Base-by-base conservation (phyloP, 495 filamentous ascomycete genomes). In the Letharia columbiana region DNA sequence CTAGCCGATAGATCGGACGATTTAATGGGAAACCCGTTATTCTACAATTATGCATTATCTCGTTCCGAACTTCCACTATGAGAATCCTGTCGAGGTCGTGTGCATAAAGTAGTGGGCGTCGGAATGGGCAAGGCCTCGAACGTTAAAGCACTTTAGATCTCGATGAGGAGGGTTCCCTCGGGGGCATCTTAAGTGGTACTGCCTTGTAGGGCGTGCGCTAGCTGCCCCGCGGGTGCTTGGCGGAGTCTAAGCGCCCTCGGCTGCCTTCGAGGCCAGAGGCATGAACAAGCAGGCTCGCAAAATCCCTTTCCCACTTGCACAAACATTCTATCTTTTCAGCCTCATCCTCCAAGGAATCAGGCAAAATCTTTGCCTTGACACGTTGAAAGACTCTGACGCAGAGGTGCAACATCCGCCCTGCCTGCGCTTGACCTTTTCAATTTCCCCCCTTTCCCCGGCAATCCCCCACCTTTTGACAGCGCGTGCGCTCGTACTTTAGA, bases 261-360 rank as follows among this genome's bases (percentile, higher is more conserved):
- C 54, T 33, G 54, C 15, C 54, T 57, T 37, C 3, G 17, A 37
- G 33, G 52, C 52, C 28, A 33, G 33, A 28, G 23, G 23, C 23
- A 28, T 28, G 23, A 28, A 28, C 23, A 54, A 54, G 47, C 47
- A 50, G 50, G 41, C 23, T 28, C 23, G 1, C 37, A 52, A n/a
- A 6, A 37, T 54, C 44, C 57, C 62, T 59, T 47, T 44, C 40
- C 28, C 52, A 45, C 63, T 41, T 45, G 42, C 41, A 31, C 49
- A 64, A 18, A 45, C 12, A 56, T 42, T 9, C 23, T 17, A 31
- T 64, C 50, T n/a, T 65, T 61, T 61, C 64, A 66, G 64, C 64
- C 64, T 66, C 64, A 62, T 45, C 45, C 20, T 39, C 44, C 10
- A 45, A 61, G 10, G 37, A 61, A 40, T 66, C 47, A 66, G 44